Conservation (phyloP, 495 filamentous ascomycete species). For the Aspergillus diversus region DNA sequence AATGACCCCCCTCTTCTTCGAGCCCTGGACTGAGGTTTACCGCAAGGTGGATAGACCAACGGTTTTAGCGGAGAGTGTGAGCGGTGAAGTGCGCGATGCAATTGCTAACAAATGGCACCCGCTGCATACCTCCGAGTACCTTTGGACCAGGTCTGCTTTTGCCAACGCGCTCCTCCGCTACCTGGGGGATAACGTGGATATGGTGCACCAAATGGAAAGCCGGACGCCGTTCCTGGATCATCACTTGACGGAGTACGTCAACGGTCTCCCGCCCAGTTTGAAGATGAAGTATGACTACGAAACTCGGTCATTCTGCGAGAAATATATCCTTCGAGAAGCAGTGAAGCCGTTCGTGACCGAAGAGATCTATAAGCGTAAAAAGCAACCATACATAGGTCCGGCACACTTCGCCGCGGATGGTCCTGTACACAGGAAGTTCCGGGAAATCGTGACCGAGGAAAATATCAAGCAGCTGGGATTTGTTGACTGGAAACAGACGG, state of each 20-base stretch:
- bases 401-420: constrained; percentile 32
- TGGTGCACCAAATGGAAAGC: constrained; percentile 53
- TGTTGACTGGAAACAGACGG: constrained; percentile 14
- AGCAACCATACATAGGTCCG: constrained; percentile 49
- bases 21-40: constrained; percentile 14
- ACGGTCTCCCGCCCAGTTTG: constrained; percentile 48
- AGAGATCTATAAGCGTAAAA: constrained; percentile 50
- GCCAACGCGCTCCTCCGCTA: constrained; percentile 48
- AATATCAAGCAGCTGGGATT: constrained; percentile 52
- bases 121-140: constrained; percentile 50
- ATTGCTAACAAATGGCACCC: constrained; percentile 54
- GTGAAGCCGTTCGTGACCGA: constrained; percentile 51
- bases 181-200: constrained; percentile 55
- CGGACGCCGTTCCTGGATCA: constrained; percentile 58
- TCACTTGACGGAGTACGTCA: constrained; percentile 51
- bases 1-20: constrained; percentile 14
- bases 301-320: constrained; percentile 40
- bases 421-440: constrained; percentile 40
- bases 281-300: constrained; percentile 44
- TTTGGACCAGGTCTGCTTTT: constrained; percentile 43
- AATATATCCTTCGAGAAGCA: constrained; percentile 55
- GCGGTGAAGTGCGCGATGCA: constrained; percentile 27
- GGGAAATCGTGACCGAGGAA: constrained; percentile 37
- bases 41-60: constrained; percentile 15
- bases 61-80: constrained; percentile 25